phyloP scores from a whole-genome alignment of 768 basidiomycete genomes.

The Lactifluus volemus region DNA sequence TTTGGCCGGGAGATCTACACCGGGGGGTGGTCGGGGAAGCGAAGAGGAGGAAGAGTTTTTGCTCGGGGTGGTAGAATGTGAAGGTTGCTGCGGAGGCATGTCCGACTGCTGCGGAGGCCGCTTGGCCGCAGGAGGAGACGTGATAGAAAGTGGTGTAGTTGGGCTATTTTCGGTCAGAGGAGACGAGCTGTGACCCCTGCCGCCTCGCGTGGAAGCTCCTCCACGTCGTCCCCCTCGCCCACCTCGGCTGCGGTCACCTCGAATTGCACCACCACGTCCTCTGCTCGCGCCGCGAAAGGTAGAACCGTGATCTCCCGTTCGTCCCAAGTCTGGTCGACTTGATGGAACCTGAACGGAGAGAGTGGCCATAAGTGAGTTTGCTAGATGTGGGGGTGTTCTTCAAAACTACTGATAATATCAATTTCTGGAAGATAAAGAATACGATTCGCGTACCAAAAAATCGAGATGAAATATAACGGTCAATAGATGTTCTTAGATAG shows the following conservation, averaged over 20 bases:
- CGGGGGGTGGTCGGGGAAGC: background rate
- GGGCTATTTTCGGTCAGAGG: slow-evolving; percentile 20
- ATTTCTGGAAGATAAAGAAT: background rate
- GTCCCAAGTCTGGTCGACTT: slow-evolving; percentile 35
- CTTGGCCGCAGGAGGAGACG: too few species aligned
- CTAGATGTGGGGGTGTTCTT: background rate
- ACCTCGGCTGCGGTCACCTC: slow-evolving; percentile 20
- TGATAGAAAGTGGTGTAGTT: background rate
- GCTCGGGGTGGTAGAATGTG: background rate
- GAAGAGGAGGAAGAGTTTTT: slow-evolving; percentile 8
- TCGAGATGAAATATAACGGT: background rate
- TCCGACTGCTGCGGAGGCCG: background rate
- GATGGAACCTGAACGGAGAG: slow-evolving; percentile 28
- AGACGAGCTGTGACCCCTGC: slow-evolving; percentile 26
- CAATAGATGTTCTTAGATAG: background rate
- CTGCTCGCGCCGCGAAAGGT: slow-evolving; percentile 39
- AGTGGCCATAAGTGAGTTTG: slow-evolving; percentile 33
- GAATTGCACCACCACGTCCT: slow-evolving; percentile 17
- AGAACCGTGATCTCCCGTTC: slow-evolving; percentile 38
- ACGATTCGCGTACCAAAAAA: background rate
- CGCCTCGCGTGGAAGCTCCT: slow-evolving; percentile 23
- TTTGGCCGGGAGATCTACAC: background rate
- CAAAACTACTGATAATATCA: background rate
- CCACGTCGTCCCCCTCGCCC: slow-evolving; percentile 29
- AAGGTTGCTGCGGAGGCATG: background rate